A percentile compares a stretch with the other conserved stretches of the same genome.
Evolutionary conservation across 2,329 filamentous ascomycete species (phyloP).

Genomic region (Alternaria postmessia): DNA sequence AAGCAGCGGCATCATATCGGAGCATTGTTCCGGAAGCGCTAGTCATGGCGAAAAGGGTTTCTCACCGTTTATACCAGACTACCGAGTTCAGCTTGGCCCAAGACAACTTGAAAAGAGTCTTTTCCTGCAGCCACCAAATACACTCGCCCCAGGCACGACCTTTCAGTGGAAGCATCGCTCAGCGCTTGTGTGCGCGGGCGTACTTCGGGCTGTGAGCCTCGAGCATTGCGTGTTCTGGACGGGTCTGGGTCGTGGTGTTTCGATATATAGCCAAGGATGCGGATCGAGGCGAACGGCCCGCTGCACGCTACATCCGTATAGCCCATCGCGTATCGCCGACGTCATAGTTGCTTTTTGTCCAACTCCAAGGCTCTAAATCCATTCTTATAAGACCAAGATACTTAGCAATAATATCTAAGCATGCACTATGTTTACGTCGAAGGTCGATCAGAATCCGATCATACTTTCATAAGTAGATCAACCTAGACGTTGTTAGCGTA

Average conservation of each 20-base stretch:
- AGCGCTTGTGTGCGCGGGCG: not conserved
- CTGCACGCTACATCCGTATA: not conserved
- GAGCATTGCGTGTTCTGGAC: constrained; percentile 1
- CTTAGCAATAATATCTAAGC: not conserved
- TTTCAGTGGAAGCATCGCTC: not conserved
- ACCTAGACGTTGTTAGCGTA: not conserved
- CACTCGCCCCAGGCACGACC: not conserved
- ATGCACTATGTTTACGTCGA: not conserved
- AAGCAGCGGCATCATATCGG: not conserved
- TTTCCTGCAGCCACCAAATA: constrained; percentile 3
- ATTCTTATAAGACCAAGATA: not conserved
- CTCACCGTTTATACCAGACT: not conserved
- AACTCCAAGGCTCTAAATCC: not conserved
- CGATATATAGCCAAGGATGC: constrained; percentile 2
- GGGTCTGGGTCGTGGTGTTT: constrained; percentile 1
- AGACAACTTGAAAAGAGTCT: not conserved
- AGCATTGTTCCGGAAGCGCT: not conserved
- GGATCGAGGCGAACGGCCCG: constrained; percentile 6
- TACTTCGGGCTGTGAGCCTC: not conserved
- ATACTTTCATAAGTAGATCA: not conserved
- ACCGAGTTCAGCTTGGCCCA: not conserved
- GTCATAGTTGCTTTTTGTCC: constrained; percentile 3
- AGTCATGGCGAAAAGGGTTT: not conserved
- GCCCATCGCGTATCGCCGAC: not conserved
- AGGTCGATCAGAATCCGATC: not conserved